Conservation (phyloP, 2,329 filamentous ascomycete genomes). For the Pseudovirgaria hyperparasitica region DNA sequence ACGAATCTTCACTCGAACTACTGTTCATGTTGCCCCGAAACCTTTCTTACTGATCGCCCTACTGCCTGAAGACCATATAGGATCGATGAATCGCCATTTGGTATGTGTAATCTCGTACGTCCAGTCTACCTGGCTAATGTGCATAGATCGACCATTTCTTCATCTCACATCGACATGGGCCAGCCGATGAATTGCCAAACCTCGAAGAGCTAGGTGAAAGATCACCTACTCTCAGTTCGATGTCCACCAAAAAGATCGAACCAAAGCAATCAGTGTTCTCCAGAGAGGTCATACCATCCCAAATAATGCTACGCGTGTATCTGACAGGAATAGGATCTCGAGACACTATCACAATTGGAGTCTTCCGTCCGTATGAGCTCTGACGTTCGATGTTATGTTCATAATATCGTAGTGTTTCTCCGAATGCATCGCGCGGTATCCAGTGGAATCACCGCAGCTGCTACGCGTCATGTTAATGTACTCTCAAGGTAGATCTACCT, state of each 20-base stretch:
- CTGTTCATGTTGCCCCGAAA: slow-evolving; percentile 60
- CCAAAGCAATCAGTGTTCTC: no score
- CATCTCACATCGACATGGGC: slow-evolving; percentile 73
- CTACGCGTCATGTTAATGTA: slow-evolving; percentile 63
- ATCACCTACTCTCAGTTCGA: no score
- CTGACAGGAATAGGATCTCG: slow-evolving; percentile 43
- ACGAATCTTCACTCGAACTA: slow-evolving; percentile 63
- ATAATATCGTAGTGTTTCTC: slow-evolving; percentile 79
- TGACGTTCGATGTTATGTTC: slow-evolving; percentile 71
- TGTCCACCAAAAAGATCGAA: no score
- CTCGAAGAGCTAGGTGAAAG: slow-evolving; percentile 46
- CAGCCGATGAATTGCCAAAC: slow-evolving; percentile 59
- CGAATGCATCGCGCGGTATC: slow-evolving; percentile 76
- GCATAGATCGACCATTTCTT: slow-evolving; percentile 72
- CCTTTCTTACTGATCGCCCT: slow-evolving; percentile 71
- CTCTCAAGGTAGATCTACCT: slow-evolving; percentile 42
- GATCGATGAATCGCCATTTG: slow-evolving; percentile 31
- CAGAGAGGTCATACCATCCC: no score
- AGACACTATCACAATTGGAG: slow-evolving; percentile 45
- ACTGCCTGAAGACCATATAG: slow-evolving; percentile 30
- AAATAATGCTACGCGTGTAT: no score
- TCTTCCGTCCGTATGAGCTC: slow-evolving; percentile 52
- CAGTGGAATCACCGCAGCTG: slow-evolving; percentile 62
- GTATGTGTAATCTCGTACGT: slow-evolving; percentile 11
- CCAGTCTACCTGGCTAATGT: slow-evolving; percentile 29